Base-by-base conservation (phyloP, 371 early-diverging fungal genomes). In the Apophysomyces trapeziformis region DNA sequence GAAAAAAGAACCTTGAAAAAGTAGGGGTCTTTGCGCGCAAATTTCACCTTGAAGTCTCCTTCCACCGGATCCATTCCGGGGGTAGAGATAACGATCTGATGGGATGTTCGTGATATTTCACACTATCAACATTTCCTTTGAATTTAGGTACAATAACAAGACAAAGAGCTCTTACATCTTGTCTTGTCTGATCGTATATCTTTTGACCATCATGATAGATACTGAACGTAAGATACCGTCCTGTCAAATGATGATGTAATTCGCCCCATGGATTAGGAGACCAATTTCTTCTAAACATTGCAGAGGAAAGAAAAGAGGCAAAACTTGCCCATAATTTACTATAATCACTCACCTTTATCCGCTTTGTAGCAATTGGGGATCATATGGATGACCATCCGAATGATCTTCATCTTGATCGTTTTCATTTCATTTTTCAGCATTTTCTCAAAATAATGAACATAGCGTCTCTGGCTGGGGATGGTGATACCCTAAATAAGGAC, bases 401-500 rank as follows among this genome's bases (percentile, higher is more conserved):
- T 35, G 61, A 71, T 35, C 43, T 37, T 60, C 50, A n/a, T 14
- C 35, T 16, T 36, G 12, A 21, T 14, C n/a, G 8, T 60, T 37
- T 58, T 67, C 41, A 73, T 70, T 50, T 58, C 66, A 62, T 75
- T 45, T 32, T 67, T 68, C 38, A 75, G 65, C n/a, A 61, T 61
- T 44, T 57, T 66, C 32, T 87, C 84, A 59, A 79, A 89, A 60
- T 90, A 90, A 9, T 66, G 64, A 6, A 90, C 80, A 66, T 90
- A 90, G 7, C 91, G 80, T 8, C 75, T 66, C 58, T 90, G 91
- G 45, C 87, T 87, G 11, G 90, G 91, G 36, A 90, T 86, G 14
- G 91, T 89, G 26, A 90, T 74, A 7, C 91, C 91, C 84, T 89
- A 26, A 26, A 26, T 26, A 26, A 26, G 32, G 32, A 26, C 32